phyloP scores from a whole-genome alignment of 768 basidiomycete genomes.

The Naganishia randhawae region DNA sequence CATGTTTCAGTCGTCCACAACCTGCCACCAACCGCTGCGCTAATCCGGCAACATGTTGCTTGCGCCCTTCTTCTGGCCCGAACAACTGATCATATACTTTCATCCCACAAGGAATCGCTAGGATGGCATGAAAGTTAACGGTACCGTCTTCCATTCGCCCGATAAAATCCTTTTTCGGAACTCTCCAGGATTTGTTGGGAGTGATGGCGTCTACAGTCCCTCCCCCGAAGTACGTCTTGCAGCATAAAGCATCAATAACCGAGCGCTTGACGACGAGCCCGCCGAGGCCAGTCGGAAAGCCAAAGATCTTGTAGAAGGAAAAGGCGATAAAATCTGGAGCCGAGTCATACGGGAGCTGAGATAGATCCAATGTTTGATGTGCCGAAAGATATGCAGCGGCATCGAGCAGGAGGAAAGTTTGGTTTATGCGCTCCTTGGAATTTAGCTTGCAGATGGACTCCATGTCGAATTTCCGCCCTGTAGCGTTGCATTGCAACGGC shows the following conservation, averaged over 20 bases:
- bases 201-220: slow-evolving; percentile 36
- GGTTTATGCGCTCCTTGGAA: background rate
- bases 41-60: slow-evolving; percentile 10
- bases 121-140: slow-evolving; percentile 36
- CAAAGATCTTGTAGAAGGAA: slow-evolving; percentile 42
- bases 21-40: slow-evolving; percentile 18
- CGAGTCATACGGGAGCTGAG: slow-evolving; percentile 5
- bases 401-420: slow-evolving; percentile 34
- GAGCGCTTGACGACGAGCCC: slow-evolving; percentile 35
- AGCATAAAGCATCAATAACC: background rate
- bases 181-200: slow-evolving; percentile 14
- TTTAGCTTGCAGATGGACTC: slow-evolving; percentile 1
- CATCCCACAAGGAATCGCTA: slow-evolving; percentile 22
- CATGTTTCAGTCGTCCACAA: slow-evolving; percentile 11
- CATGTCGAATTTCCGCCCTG: slow-evolving; percentile 26
- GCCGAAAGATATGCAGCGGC: slow-evolving; percentile 37
- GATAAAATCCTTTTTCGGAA: slow-evolving; percentile 7
- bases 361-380: slow-evolving; percentile 31
- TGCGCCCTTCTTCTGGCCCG: slow-evolving; percentile 4
- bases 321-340: slow-evolving; percentile 38
- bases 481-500: slow-evolving; percentile 41
- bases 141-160: slow-evolving; percentile 37
- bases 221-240: slow-evolving; percentile 37
- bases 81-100: slow-evolving; percentile 20
- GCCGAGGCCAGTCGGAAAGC: slow-evolving; percentile 41